Percentiles rank a stretch among this genome's conserved stretches.
phyloP scores from a whole-genome alignment of 768 basidiomycete genomes.

The Pleurotus platypus region DNA sequence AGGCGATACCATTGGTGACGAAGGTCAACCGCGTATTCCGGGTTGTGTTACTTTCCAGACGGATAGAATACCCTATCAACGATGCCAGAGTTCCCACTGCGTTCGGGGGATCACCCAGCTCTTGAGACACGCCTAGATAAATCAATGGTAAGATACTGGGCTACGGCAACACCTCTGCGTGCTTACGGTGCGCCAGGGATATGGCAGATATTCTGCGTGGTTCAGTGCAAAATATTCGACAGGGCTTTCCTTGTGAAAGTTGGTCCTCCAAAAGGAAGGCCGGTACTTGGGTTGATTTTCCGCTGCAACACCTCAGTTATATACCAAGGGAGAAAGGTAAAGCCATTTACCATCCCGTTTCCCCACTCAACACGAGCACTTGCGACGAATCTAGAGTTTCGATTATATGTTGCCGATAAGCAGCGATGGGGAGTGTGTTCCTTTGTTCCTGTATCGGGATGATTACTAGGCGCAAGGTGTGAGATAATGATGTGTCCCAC shows the following conservation, averaged over 20 bases:
- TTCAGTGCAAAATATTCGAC: conserved; percentile 94
- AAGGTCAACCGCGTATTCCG: conserved; percentile 77
- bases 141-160: neutral
- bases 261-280: conserved; percentile 91
- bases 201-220: conserved; percentile 95
- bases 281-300: conserved; percentile 96
- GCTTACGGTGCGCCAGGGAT: conserved; percentile 81
- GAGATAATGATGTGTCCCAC: conserved; percentile 38
- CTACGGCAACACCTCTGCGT: neutral
- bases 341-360: conserved; percentile 35
- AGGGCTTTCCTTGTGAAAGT: conserved; percentile 72
- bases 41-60: conserved; percentile 84
- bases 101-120: conserved; percentile 83
- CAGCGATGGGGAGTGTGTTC: conserved; percentile 80
- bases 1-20: conserved; percentile 91
- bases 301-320: conserved; percentile 42
- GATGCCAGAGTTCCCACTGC: conserved; percentile 74
- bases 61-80: conserved; percentile 91
- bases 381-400: conserved; percentile 69
- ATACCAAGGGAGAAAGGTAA: conserved; percentile 5
- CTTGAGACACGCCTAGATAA: conserved; percentile 69
- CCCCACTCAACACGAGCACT: conserved; percentile 74
- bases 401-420: conserved; percentile 72
- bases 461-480: neutral
- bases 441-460: conserved; percentile 55